A percentile compares a stretch with the other conserved stretches of the same genome.
Evolutionary conservation across 176 grass and related monocot genomes (phyloP).

Genomic region (Triticum urartu): DNA sequence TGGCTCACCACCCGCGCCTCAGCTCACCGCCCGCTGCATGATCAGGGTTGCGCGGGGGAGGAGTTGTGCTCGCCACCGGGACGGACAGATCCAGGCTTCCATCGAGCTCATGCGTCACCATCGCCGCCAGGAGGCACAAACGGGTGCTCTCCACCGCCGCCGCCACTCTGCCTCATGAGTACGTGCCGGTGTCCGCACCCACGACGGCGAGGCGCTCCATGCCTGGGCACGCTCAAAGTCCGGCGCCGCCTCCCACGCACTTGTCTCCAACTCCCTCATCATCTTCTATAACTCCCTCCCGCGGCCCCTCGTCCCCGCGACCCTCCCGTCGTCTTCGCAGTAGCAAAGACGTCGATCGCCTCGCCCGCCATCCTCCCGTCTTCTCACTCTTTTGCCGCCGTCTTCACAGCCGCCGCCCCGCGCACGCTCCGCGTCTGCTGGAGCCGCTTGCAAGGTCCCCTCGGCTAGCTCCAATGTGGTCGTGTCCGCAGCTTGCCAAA

Average conservation of each 20-base stretch:
- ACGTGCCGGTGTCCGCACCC: neutral
- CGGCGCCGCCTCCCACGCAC: constrained; percentile 42
- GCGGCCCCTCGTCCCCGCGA: constrained; percentile 19
- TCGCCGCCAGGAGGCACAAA: too few relatives aligned
- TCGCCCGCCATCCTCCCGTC: neutral
- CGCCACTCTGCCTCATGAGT: neutral
- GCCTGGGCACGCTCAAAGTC: constrained; percentile 48
- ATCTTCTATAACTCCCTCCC: constrained; percentile 58
- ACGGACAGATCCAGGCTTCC: too few relatives aligned
- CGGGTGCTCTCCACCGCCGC: neutral
- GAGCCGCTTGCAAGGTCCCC: constrained; percentile 37
- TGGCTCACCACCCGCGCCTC: too few relatives aligned
- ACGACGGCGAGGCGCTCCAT: constrained; percentile 49
- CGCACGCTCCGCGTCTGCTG: neutral
- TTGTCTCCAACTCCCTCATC: constrained; percentile 61
- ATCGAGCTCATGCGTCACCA: too few relatives aligned
- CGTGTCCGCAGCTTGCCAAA: constrained; percentile 27
- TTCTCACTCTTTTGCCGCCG: constrained; percentile 24
- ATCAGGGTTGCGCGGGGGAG: too few relatives aligned
- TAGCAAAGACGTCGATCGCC: neutral
- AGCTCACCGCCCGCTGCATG: too few relatives aligned
- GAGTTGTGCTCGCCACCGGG: too few relatives aligned
- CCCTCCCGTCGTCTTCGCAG: constrained; percentile 47
- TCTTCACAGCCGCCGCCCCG: too few relatives aligned
- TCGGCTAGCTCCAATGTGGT: constrained; percentile 41